Conservation (phyloP, 1,139 yeast species). For the Geotrichum aggregatum region DNA sequence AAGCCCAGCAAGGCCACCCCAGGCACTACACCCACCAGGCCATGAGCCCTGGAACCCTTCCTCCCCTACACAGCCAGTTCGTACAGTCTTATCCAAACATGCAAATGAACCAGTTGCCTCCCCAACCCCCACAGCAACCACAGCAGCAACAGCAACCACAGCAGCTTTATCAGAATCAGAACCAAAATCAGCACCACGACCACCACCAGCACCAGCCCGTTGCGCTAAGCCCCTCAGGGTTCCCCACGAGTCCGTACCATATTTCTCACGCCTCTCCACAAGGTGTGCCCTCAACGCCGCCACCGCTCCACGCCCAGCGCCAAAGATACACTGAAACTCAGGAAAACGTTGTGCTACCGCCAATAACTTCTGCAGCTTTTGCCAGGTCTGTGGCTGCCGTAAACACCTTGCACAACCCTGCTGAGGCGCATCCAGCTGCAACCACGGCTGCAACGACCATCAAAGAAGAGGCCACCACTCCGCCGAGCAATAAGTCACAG, state of each 20-base stretch:
- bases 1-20: not conserved
- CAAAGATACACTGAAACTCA: not conserved
- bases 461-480: not conserved
- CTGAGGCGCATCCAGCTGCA: no score
- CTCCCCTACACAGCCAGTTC: slow-evolving; percentile 1
- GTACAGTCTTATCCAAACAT: not conserved
- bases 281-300: not conserved
- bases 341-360: slow-evolving; percentile 2
- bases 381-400: not conserved
- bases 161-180: not conserved
- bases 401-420: not conserved
- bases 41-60: not conserved
- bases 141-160: not conserved
- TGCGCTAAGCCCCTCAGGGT: not conserved
- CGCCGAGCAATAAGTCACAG: not conserved
- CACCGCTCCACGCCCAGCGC: not conserved
- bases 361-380: slow-evolving; percentile 4
- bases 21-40: not conserved
- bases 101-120: not conserved
- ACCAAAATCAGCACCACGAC: not conserved
- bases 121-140: not conserved
- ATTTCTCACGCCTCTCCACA: not conserved
- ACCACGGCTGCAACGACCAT: not conserved
- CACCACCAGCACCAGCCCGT: not conserved
- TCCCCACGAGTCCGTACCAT: not conserved